Base-by-base conservation (phyloP, 768 basidiomycete species). In the Rhodotorula babjevae region DNA sequence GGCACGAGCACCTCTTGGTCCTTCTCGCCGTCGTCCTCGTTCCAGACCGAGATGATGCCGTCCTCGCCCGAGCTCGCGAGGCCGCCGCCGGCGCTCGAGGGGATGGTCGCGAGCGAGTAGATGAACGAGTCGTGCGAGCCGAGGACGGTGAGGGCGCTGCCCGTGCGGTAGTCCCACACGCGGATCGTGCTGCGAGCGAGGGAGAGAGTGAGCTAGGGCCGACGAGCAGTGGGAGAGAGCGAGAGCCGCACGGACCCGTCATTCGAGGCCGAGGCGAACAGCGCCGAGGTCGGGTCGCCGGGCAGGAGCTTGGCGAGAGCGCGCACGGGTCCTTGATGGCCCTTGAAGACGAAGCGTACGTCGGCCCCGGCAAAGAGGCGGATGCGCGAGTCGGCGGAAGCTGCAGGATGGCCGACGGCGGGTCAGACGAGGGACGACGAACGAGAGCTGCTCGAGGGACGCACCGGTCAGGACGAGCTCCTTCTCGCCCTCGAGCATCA, bases 81-180 rank as follows among this genome's bases (percentile, higher is more conserved):
- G 74, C 89, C 88, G 23, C 93, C 91, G 61, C 80, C 79, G 23
- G 50, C 40, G 68, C 81, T 85, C 1, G 92, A 87, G 1, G 68
- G 62, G 10, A 76, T 36, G 31, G 90, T 86, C 0, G 89, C 86
- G 23, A 98, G 80, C 65, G 90, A 89, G 82, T 98, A 99, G 27
- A 98, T 91, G 80, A 97, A 99, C 27, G 93, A 95, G 2, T 93
- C 93, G 80, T 98, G 96, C 3, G 92, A 92, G 9, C 90, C 88
- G 25, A 98, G 82, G 77, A 89, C 88, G 61, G 89, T 84, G 59
- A 85, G 25, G 2, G 58, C 90, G 55, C 91, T 84, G n/a, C 72
- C 72, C 12, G 62, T 40, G 15, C 29, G 31, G 47, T 65, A 58
- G 55, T 91, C 89, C 90, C 94, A 99, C 33, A 96, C 87, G 60